These are phyloP conservation scores for Nephelium lappaceum DNA, from an alignment of 345 rosid species.

Conservation along the genomic window DNA sequence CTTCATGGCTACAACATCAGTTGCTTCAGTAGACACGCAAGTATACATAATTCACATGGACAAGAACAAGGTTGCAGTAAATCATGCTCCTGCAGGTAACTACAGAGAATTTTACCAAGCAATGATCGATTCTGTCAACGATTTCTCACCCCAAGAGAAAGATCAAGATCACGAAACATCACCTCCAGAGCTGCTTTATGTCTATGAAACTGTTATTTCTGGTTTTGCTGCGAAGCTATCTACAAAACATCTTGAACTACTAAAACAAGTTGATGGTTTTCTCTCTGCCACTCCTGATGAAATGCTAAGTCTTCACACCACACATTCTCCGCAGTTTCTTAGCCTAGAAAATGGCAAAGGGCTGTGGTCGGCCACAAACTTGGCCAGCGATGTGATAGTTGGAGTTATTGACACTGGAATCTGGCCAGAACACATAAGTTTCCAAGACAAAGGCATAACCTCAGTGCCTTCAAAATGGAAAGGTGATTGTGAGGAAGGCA, in stretches of 20 bases:
- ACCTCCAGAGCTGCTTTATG: conserved; percentile 53
- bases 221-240: conserved; percentile 79
- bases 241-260: conserved; percentile 41
- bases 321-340: conserved; percentile 63
- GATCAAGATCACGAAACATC: conserved; percentile 23
- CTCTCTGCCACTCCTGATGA: conserved; percentile 63
- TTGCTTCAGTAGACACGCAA: conserved; percentile 37
- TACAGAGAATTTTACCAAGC: conserved; percentile 41
- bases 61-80: conserved; percentile 38
- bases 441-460: conserved; percentile 59
- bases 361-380: conserved; percentile 47
- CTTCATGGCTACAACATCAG: conserved; percentile 28
- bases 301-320: conserved; percentile 62
- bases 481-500: conserved; percentile 69
- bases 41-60: conserved; percentile 69
- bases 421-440: conserved; percentile 80
- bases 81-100: conserved; percentile 12
- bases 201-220: conserved; percentile 53
- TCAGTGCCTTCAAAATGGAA: conserved; percentile 69
- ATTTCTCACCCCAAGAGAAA: conserved; percentile 30
- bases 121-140: conserved; percentile 36
- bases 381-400: conserved; percentile 59
- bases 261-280: conserved; percentile 55
- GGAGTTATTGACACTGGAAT: conserved; percentile 76
- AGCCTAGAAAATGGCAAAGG: conserved; percentile 59